Conservation (phyloP, 495 filamentous ascomycete genomes). For the Penicillium nucicola region DNA sequence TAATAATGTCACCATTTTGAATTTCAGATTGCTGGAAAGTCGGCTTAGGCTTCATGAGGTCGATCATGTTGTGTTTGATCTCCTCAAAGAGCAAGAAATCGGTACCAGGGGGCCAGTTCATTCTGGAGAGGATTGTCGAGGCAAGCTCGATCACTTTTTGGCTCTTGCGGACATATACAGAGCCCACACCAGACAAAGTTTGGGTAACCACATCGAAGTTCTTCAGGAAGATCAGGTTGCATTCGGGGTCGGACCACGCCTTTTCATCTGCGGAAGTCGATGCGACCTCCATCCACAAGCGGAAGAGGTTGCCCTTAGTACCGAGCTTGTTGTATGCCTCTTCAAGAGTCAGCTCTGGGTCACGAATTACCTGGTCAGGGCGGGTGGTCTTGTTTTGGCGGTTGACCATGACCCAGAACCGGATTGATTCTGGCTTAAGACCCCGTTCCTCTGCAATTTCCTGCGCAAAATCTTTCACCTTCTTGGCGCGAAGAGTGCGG, state of each 20-base stretch:
- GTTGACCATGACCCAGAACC: slow-evolving; percentile 97
- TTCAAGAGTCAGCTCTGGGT: slow-evolving; percentile 76
- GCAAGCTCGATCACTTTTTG: slow-evolving; percentile 87
- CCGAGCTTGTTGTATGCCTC: slow-evolving; percentile 67
- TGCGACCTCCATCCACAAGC: slow-evolving; percentile 80
- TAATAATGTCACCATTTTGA: slow-evolving; percentile 95
- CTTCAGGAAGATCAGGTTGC: slow-evolving; percentile 87
- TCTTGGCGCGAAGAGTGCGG: slow-evolving; percentile 66
- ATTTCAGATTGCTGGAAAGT: slow-evolving; percentile 88
- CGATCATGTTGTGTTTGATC: slow-evolving; percentile 97
- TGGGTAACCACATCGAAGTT: slow-evolving; percentile 79
- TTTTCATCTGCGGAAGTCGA: slow-evolving; percentile 64
- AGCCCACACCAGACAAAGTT: slow-evolving; percentile 67
- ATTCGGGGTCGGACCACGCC: slow-evolving; percentile 63
- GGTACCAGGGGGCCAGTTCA: slow-evolving; percentile 75
- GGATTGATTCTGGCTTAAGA: slow-evolving; percentile 56
- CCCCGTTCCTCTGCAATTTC: slow-evolving; percentile 66
- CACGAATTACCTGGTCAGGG: slow-evolving; percentile 79
- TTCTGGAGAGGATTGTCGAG: slow-evolving; percentile 72
- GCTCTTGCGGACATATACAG: slow-evolving; percentile 81
- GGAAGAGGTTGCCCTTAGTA: slow-evolving; percentile 69
- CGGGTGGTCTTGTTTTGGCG: slow-evolving; percentile 95
- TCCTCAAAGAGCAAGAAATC: slow-evolving; percentile 82
- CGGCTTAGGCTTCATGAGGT: slow-evolving; percentile 85
- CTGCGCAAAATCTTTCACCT: slow-evolving; percentile 68